phyloP scores from a whole-genome alignment of 208 protist species.

The Crithidia thermophila region DNA sequence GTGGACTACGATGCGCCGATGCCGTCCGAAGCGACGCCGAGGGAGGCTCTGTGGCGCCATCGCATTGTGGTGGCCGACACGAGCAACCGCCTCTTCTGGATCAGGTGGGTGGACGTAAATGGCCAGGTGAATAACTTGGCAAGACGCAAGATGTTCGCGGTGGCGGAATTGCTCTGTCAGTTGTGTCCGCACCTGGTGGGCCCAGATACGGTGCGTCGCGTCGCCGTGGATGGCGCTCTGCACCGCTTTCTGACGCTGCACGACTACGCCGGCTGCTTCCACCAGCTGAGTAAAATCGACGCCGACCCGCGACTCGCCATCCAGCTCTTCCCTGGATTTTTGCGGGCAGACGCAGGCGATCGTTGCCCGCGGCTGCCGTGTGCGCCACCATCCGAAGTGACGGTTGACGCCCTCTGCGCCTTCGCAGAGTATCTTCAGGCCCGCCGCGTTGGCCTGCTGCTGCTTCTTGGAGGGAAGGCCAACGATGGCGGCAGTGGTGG shows the following conservation, averaged over 20 bases:
- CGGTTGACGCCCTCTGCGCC: conserved; percentile 15
- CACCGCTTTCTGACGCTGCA: conserved; percentile 38
- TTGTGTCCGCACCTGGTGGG: conserved; percentile 59
- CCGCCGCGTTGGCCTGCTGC: conserved; percentile 13
- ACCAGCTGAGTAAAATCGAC: conserved; percentile 44
- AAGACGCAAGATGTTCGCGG: conserved; percentile 32
- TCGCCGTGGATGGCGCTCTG: conserved; percentile 44
- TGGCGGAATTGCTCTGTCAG: conserved; percentile 54
- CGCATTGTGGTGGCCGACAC: conserved; percentile 37
- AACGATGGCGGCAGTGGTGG: too few species aligned
- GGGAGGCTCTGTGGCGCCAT: conserved; percentile 33
- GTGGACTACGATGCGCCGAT: conserved; percentile 55
- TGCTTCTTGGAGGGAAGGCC: background rate
- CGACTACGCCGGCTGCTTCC: conserved; percentile 46
- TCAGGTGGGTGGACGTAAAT: conserved; percentile 33
- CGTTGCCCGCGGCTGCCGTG: conserved; percentile 5
- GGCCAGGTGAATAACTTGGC: conserved; percentile 40
- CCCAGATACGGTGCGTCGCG: conserved; percentile 22
- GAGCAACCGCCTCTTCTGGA: conserved; percentile 38
- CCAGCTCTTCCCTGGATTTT: conserved; percentile 42
- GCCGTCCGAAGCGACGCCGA: conserved; percentile 21
- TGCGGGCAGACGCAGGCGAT: background rate
- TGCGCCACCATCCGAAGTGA: background rate
- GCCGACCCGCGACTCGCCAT: conserved; percentile 54
- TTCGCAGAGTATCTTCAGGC: conserved; percentile 32